phyloP scores from a whole-genome alignment of 352 stramenopile genomes.

The Globisporangium apiculatum region DNA sequence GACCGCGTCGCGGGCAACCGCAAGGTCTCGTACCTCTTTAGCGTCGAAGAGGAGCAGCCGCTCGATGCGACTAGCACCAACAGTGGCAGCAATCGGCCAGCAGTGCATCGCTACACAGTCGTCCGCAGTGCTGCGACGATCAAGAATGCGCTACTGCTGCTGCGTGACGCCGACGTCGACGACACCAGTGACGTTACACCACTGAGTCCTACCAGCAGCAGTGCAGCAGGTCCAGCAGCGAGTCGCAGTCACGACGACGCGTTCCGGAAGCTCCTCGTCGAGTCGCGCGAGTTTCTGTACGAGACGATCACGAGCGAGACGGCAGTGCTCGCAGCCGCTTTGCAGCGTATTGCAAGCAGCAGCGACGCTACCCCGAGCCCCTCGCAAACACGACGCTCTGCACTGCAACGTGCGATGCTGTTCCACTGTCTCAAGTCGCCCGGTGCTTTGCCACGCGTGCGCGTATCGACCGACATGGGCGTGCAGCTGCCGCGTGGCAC shows the following conservation, averaged over 20 bases:
- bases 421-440: constrained; percentile 56
- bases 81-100: neutral
- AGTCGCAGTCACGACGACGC: constrained; percentile 16
- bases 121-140: constrained; percentile 54
- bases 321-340: constrained; percentile 24
- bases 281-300: constrained; percentile 66
- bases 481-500: constrained; percentile 46
- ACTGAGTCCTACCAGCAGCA: constrained; percentile 19
- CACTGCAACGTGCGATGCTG: constrained; percentile 37
- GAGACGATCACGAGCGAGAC: constrained; percentile 55
- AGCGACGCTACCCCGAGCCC: neutral
- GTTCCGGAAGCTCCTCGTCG: constrained; percentile 44
- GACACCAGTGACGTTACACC: constrained; percentile 1
- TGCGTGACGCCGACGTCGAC: constrained; percentile 21
- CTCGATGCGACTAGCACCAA: neutral
- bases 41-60: constrained; percentile 27
- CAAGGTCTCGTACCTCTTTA: constrained; percentile 67
- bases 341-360: constrained; percentile 30
- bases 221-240: constrained; percentile 22
- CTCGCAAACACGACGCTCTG: neutral
- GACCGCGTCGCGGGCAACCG: constrained; percentile 42
- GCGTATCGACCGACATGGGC: constrained; percentile 45
- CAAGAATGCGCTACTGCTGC: constrained; percentile 47
- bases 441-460: constrained; percentile 28
- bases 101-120: constrained; percentile 18